These are phyloP conservation scores for Fragaria ananassa DNA, from an alignment of 306 rosid species.

Conservation along the genomic window DNA sequence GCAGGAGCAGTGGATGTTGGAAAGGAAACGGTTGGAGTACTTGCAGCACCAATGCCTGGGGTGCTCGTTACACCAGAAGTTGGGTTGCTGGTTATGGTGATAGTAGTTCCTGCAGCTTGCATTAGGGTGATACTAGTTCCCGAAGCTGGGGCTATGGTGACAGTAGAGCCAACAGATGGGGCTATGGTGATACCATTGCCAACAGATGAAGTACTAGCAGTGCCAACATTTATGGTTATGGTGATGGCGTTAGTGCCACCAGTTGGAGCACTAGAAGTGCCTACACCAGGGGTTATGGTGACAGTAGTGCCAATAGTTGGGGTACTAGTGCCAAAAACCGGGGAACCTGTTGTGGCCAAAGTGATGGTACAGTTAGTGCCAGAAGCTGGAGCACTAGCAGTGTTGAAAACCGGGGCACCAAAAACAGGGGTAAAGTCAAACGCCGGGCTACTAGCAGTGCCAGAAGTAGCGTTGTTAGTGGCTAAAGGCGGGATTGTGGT, in stretches of 20 bases:
- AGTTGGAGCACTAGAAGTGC: not conserved
- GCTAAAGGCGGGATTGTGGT: not conserved
- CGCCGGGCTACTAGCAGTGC: not conserved
- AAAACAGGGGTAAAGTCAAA: not conserved
- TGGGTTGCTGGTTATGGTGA: slow-evolving; percentile 21
- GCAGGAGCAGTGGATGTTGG: slow-evolving; percentile 55
- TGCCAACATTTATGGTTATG: not conserved
- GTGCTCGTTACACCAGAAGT: slow-evolving; percentile 36
- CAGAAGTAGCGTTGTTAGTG: not conserved
- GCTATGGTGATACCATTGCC: not conserved
- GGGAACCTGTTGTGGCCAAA: not conserved
- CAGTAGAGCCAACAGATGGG: not conserved
- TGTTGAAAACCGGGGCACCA: not conserved
- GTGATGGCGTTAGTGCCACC: not conserved
- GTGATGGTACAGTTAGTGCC: not conserved
- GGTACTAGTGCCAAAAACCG: not conserved
- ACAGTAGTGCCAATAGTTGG: not conserved
- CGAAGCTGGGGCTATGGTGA: slow-evolving; percentile 36
- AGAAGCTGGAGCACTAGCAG: not conserved
- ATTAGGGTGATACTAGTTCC: slow-evolving; percentile 32
- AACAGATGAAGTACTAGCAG: not conserved
- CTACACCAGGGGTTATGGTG: not conserved
- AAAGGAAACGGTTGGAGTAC: slow-evolving; percentile 41
- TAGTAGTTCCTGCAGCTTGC: slow-evolving; percentile 42
- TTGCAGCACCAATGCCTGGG: slow-evolving; percentile 42